These are phyloP conservation scores for Protostelium mycophagum DNA, from an alignment of 78 protist species.

Conservation along the genomic window DNA sequence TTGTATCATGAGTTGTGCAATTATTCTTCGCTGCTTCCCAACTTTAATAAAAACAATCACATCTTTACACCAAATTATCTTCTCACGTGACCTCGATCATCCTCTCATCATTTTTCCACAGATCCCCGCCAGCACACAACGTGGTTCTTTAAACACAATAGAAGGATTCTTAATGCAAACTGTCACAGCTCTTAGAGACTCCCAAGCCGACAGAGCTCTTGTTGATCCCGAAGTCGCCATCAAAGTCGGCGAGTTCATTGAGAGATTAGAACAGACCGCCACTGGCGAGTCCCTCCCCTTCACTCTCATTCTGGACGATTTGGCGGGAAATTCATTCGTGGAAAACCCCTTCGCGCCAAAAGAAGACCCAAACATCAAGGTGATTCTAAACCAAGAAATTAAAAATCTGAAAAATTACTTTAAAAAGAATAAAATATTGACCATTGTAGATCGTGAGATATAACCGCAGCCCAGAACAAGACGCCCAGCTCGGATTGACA, in stretches of 20 bases:
- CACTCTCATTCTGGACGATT: slow-evolving; percentile 78
- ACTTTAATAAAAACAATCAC: too few relatives aligned
- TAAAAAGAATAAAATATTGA: background rate
- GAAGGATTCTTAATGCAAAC: slow-evolving; percentile 67
- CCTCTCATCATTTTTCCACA: too few relatives aligned
- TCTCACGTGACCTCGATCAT: background rate
- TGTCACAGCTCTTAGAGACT: slow-evolving; percentile 1
- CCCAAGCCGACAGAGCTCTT: slow-evolving; percentile 14
- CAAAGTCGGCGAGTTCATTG: slow-evolving; percentile 41
- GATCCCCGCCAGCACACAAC: slow-evolving; percentile 66
- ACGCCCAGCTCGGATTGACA: slow-evolving; percentile 39
- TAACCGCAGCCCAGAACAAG: slow-evolving; percentile 54
- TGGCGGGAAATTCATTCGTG: slow-evolving; percentile 80
- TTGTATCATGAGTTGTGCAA: too few relatives aligned
- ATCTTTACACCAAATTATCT: background rate
- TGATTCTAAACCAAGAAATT: too few relatives aligned
- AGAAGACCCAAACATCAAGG: slow-evolving; percentile 30
- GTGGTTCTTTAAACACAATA: slow-evolving; percentile 71
- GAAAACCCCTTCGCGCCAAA: slow-evolving; percentile 68
- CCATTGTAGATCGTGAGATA: slow-evolving; percentile 26
- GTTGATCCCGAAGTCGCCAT: slow-evolving; percentile 39
- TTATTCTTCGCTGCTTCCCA: too few relatives aligned
- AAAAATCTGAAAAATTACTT: background rate
- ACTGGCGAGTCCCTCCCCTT: slow-evolving; percentile 38
- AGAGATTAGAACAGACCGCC: slow-evolving; percentile 10